Evolutionary conservation across 1,284 basidiomycete species (phyloP).

Genomic region (Neotropicomus parvogracilis): DNA sequence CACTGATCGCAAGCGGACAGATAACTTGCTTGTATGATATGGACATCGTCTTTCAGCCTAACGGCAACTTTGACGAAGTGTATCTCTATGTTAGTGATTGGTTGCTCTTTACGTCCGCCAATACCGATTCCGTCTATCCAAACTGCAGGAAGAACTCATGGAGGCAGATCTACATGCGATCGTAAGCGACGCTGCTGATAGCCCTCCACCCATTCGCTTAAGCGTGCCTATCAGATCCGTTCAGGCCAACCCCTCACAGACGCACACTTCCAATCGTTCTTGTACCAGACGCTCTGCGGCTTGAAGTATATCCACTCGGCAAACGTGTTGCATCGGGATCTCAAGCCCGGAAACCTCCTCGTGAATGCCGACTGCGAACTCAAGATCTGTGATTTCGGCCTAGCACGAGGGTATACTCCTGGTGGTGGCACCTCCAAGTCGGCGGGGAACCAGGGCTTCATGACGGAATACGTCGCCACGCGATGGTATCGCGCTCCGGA

Average conservation of each 20-base stretch:
- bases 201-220: constrained; percentile 2
- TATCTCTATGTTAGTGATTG: constrained; percentile 76
- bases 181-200: constrained; percentile 40
- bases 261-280: constrained; percentile 97
- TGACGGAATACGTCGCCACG: constrained; percentile 99
- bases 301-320: constrained; percentile 99
- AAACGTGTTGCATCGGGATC: constrained; percentile 94
- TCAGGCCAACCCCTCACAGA: constrained; percentile 97
- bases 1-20: constrained; percentile 36
- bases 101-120: neutral
- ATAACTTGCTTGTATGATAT: constrained; percentile 94
- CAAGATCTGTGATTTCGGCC: constrained; percentile 98
- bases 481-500: constrained; percentile 96
- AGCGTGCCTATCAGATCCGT: constrained; percentile 64
- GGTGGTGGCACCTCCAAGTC: constrained; percentile 65
- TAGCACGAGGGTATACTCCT: constrained; percentile 92
- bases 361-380: constrained; percentile 98
- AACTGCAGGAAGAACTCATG: constrained; percentile 88
- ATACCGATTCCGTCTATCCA: constrained; percentile 1
- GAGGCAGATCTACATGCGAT: constrained; percentile 99
- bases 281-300: constrained; percentile 98
- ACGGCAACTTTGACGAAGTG: constrained; percentile 91
- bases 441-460: constrained; percentile 89
- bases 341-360: constrained; percentile 94
- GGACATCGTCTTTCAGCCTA: constrained; percentile 90